Evolutionary conservation across 225 moss, liverwort and hornwort genomes (phyloP), one percentile per base, ranked within the genome.

Genomic region (Sphagnum contortum): DNA sequence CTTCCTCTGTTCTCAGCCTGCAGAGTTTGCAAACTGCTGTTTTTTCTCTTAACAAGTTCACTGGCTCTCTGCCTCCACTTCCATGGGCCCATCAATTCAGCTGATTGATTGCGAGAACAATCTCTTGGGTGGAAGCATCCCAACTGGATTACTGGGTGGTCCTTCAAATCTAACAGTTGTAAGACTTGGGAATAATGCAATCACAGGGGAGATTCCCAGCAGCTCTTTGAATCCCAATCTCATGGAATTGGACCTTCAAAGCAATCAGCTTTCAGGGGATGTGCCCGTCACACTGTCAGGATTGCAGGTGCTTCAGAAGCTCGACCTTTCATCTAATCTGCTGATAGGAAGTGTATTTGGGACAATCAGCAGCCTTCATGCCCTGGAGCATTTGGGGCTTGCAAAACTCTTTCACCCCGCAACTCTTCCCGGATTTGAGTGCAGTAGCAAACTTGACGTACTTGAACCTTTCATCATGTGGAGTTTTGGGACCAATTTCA

Each of bases 381-480:
- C 73, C 49, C 55, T 79, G 55, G 73, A 73, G 51, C 69, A 79
- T 45, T 75, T 82, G 53, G 82, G 76, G 29, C 61, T 82, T 44
- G 76, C 79, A 3, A 10, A 82, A 79, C 60, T 9, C 60, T 48
- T 82, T 79, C n/a, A 60, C 48, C 50, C 66, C 68, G 63, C 71
- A 71, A 2, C 11, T 50, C 6, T 57, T 82, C 49, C 79, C 76
- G 53, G 63, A 71, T 69, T 45, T 66, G 12, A 73, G 48, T 58
- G 59, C 45, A 47, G 69, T 71, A 73, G 57, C 57, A 13, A 80
- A 53, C 45, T 65, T 85, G 48, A 59, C 11, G 4, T 66, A 62
- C 60, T 53, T 90, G 4, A 72, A 80, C 51, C 71, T 90, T 45
- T 90, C 90, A 12, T 66, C 47, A 45, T 81, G 85, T 77, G 69